These are phyloP conservation scores for Linanthus parryae DNA, from an alignment of 148 eudicot genomes.

Conservation along the genomic window DNA sequence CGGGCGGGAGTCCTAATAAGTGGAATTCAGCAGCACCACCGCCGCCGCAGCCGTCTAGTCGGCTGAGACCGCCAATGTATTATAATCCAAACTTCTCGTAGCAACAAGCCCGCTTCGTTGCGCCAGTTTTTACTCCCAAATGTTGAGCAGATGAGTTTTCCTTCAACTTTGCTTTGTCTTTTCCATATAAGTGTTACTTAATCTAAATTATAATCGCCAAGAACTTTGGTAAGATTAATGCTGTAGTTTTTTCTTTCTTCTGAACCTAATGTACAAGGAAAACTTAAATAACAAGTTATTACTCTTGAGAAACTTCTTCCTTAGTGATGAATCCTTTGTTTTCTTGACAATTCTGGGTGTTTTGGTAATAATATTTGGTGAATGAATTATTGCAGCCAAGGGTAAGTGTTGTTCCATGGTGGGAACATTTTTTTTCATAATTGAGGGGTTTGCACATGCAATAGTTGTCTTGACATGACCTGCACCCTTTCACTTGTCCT, in stretches of 20 bases:
- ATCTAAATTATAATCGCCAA: slow-evolving; percentile 5
- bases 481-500: no score
- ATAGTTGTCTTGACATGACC: no score
- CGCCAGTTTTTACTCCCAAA: background rate
- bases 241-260: background rate
- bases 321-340: no score
- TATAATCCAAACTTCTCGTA: slow-evolving; percentile 27
- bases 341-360: no score
- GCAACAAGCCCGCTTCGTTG: slow-evolving; percentile 2
- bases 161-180: slow-evolving; percentile 3
- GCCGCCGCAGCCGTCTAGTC: slow-evolving; percentile 15
- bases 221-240: slow-evolving; percentile 8
- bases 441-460: no score
- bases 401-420: no score
- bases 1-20: slow-evolving; percentile 4
- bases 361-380: no score
- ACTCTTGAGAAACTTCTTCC: slow-evolving; percentile 7
- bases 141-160: slow-evolving; percentile 5
- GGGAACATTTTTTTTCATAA: no score
- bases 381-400: no score
- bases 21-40: slow-evolving; percentile 27
- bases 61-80: slow-evolving; percentile 20
- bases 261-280: slow-evolving; percentile 11
- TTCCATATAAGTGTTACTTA: slow-evolving; percentile 1
- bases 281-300: slow-evolving; percentile 1